Evolutionary conservation across 2,329 filamentous ascomycete species (phyloP).

Genomic region (Camillea tinctor): DNA sequence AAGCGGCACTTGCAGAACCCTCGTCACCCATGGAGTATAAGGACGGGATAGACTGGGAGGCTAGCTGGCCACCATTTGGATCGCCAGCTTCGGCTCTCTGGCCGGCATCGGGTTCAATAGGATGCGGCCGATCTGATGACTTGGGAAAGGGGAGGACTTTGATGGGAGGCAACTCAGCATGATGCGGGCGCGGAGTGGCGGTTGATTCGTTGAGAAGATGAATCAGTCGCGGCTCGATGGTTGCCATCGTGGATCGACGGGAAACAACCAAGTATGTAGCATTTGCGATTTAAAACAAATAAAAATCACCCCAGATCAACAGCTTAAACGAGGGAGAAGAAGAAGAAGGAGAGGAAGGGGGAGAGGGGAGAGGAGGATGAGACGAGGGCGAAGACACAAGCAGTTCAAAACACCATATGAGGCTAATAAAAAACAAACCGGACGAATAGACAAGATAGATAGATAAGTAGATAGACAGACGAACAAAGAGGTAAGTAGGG

Average conservation of each 20-base stretch:
- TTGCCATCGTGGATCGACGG: constrained; percentile 53
- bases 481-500: no score
- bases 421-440: background rate
- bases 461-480: no score
- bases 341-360: constrained; percentile 11
- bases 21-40: constrained; percentile 30
- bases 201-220: constrained; percentile 61
- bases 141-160: constrained; percentile 47
- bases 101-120: constrained; percentile 50
- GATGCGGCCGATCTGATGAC: constrained; percentile 40
- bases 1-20: constrained; percentile 10
- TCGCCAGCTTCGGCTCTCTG: constrained; percentile 40
- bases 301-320: constrained; percentile 15
- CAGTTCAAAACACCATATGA: background rate
- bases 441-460: background rate
- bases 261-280: constrained; percentile 30
- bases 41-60: constrained; percentile 29
- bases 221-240: constrained; percentile 66
- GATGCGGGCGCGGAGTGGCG: constrained; percentile 46
- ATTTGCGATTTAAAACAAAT: constrained; percentile 35
- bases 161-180: constrained; percentile 53
- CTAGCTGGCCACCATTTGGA: constrained; percentile 24
- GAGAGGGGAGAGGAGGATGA: constrained; percentile 8
- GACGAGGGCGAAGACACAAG: constrained; percentile 4
- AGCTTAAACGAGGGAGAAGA: constrained; percentile 10